phyloP scores from a whole-genome alignment of 768 basidiomycete genomes.

The Trametes maxima region DNA sequence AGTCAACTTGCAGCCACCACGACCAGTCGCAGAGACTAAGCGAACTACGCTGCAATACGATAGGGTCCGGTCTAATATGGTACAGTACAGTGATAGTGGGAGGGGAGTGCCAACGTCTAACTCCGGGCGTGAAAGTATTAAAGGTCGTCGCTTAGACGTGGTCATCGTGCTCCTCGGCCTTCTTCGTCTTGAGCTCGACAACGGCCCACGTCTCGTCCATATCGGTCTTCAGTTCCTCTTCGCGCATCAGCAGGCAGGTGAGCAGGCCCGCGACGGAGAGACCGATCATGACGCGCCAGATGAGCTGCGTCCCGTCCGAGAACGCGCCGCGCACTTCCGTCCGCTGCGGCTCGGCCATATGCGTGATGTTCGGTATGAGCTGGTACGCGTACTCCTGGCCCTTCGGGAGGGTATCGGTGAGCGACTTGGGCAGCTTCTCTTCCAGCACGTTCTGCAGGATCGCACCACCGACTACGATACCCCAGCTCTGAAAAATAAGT shows the following conservation, averaged over 20 bases:
- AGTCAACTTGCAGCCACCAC: background rate
- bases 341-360: constrained; percentile 28
- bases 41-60: background rate
- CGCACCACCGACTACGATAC: constrained; percentile 40
- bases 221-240: constrained; percentile 31
- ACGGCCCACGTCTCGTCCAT: constrained; percentile 32
- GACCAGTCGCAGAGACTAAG: background rate
- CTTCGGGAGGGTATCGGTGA: constrained; percentile 31
- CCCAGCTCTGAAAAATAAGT: constrained; percentile 35
- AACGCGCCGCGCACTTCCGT: constrained; percentile 36
- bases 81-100: background rate
- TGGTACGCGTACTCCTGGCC: constrained; percentile 33
- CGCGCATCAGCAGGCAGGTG: constrained; percentile 31
- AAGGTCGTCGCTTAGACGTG: background rate
- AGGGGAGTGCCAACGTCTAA: background rate
- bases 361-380: constrained; percentile 34
- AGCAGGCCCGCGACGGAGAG: constrained; percentile 35
- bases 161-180: background rate
- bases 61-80: background rate
- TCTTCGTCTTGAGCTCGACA: constrained; percentile 9
- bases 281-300: constrained; percentile 39
- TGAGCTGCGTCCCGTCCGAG: constrained; percentile 28
- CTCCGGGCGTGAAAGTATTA: background rate
- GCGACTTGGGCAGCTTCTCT: constrained; percentile 32
- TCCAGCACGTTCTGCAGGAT: constrained; percentile 42